phyloP scores from a whole-genome alignment of 352 stramenopile genomes.

The Globisporangium polare region DNA sequence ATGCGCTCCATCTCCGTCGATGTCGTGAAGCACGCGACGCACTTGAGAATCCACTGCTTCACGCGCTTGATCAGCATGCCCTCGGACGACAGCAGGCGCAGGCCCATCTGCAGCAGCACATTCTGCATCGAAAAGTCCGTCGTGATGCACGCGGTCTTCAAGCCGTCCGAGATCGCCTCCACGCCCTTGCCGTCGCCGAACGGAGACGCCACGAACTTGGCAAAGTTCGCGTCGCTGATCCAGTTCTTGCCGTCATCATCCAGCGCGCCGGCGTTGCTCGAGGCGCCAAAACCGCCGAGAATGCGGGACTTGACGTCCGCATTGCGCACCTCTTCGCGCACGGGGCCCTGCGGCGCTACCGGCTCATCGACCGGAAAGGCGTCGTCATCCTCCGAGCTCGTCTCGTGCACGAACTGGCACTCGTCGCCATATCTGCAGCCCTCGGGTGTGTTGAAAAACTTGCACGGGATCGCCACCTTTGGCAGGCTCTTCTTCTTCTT shows the following conservation, averaged over 20 bases:
- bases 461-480: constrained; percentile 76
- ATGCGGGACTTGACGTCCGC: constrained; percentile 86
- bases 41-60: constrained; percentile 96
- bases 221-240: constrained; percentile 66
- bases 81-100: constrained; percentile 74
- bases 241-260: constrained; percentile 89
- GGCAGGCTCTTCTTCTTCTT: constrained; percentile 20
- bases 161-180: constrained; percentile 47
- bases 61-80: constrained; percentile 86
- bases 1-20: constrained; percentile 91
- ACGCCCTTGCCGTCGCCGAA: constrained; percentile 72
- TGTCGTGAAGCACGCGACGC: constrained; percentile 95
- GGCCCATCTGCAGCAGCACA: constrained; percentile 86
- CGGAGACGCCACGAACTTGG: constrained; percentile 60
- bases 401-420: constrained; percentile 71
- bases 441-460: constrained; percentile 68
- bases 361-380: constrained; percentile 17
- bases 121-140: constrained; percentile 91
- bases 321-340: constrained; percentile 57
- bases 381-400: constrained; percentile 20
- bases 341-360: constrained; percentile 22
- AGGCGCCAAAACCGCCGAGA: constrained; percentile 75
- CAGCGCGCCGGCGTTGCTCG: constrained; percentile 65
- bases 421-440: constrained; percentile 72
- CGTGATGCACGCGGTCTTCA: constrained; percentile 77